Conservation (phyloP, 116 monocot species). For the Zostera marina region DNA sequence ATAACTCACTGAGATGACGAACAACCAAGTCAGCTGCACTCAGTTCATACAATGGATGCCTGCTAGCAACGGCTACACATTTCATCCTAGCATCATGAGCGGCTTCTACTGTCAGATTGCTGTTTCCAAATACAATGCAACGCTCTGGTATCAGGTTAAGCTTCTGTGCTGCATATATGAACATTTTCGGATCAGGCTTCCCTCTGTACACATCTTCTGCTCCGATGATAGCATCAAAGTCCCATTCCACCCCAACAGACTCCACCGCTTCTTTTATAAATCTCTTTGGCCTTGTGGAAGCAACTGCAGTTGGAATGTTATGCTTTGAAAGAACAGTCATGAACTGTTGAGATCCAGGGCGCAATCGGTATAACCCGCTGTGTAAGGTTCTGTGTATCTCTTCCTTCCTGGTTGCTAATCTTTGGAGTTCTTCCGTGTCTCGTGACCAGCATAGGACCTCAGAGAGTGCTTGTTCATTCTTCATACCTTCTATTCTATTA, state of each 20-base stretch:
- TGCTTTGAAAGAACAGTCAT: conserved; percentile 37
- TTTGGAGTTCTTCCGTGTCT: conserved; percentile 45
- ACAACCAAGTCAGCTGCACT: conserved; percentile 78
- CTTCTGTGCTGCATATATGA: conserved; percentile 63
- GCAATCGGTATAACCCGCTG: conserved; percentile 33
- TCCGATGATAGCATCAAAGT: conserved; percentile 38
- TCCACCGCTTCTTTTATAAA: conserved; percentile 47
- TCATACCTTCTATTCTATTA: conserved; percentile 82
- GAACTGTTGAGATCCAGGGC: conserved; percentile 65
- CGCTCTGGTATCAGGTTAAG: conserved; percentile 71
- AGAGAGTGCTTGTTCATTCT: conserved; percentile 86
- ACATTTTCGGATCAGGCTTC: conserved; percentile 97
- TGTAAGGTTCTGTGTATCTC: conserved; percentile 39
- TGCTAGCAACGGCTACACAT: conserved; percentile 86
- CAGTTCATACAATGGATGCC: conserved; percentile 73
- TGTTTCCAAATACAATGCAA: conserved; percentile 91
- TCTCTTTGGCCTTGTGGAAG: conserved; percentile 48
- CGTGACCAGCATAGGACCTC: conserved; percentile 94
- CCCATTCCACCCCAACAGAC: conserved; percentile 34
- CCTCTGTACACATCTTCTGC: conserved; percentile 90
- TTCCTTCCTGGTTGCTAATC: conserved; percentile 60
- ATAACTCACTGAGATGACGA: conserved; percentile 55
- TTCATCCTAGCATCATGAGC: conserved; percentile 94
- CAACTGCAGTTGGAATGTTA: conserved; percentile 72
- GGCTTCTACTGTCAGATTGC: conserved; percentile 80